Base-by-base conservation (phyloP, 225 moss, liverwort and hornwort species). In the Bryoerythrophyllum caledonicum region DNA sequence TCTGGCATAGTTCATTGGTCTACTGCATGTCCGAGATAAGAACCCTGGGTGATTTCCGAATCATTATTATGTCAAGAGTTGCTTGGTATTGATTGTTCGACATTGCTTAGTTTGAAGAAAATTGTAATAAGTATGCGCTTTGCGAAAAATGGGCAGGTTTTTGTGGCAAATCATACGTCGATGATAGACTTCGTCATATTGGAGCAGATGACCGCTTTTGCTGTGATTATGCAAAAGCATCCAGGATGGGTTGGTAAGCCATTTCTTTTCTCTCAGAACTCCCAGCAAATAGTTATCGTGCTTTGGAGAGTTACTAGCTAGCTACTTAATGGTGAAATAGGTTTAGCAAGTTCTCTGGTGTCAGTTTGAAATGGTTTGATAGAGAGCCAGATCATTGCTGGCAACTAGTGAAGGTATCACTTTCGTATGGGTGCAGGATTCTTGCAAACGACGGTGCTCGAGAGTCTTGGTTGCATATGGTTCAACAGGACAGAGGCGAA, bases 401-500 rank as follows among this genome's bases (percentile, higher is more conserved):
- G 32, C 41, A 38, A 58, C 24, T 51, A 46, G 15, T 65, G 48
- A 25, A 74, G 60, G 28, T 30, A 25, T 13, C 8, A 28, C 19
- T 32, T 23, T 44, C 16, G 7, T 57, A 30, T 30, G 8, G 65
- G 56, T 70, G 79, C 91, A 94, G 96, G 96, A 73, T 84, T 94
- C 57, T 77, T 97, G 75, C 96, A 94, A 83, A 89, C 79, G 38
- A 89, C 87, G 58, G 96, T 97, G 60, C 90, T 97, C 52, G 96
- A 97, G 83, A 97, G 94, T 83, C 86, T 97, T 78, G 96, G 96
- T 63, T 97, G 96, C 81, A 92, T 97, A 72, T 97, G 96, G 96
- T 97, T 97, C 68, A 91, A 97, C 76, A 88, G 96, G 62, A 97
- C 96, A 68, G 96, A 97, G 74, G 91, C 94, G 37, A 91, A 83